Base-by-base conservation (phyloP, 306 rosid genomes). In the Cicer bijugum region DNA sequence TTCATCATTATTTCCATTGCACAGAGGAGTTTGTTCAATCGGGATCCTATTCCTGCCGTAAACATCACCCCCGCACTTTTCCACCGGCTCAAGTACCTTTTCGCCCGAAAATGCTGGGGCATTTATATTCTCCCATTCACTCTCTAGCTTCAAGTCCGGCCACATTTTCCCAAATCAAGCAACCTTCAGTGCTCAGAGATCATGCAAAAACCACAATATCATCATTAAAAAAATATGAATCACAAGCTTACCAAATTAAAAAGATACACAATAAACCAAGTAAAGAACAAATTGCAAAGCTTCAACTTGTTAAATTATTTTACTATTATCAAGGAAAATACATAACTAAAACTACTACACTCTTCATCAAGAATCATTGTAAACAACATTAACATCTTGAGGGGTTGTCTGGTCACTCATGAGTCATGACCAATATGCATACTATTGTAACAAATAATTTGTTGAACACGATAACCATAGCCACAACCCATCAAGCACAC, bases 131-230 rank as follows among this genome's bases (percentile, higher is more conserved):
- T 81, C 83, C 7, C 73, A 68, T 72, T 74, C 79, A 40, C 57
- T 75, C 57, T 87, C 75, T 46, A 75, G 61, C 69, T 76, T 85
- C 72, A 84, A 80, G 39, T 83, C 83, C 33, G 79, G 88, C 35
- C 55, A 84, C 92, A 93, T 93, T 74, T 79, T 73, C 39, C 73
- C 23, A 42, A 75, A 71, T 77, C 73, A 75, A 8, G 6, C 57
- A 66, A 75, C 55, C 45, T 51, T 53, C 48, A 19, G 45, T 51
- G 58, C 51, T 76, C 74, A 73, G 39, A 69, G 15, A 67, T 59
- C 75, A 81, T 8, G 69, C 56, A 74, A 78, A 66, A 6, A 67
- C 61, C 33, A 48, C 8, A 59, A 40, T 57, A 38, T 75, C 76
- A 58, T 43, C 44, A 44, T 23, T 12, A 28, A 44, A 65, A 55